phyloP scores from a whole-genome alignment of 495 filamentous ascomycete genomes.

The Ascodesmis nigricans region DNA sequence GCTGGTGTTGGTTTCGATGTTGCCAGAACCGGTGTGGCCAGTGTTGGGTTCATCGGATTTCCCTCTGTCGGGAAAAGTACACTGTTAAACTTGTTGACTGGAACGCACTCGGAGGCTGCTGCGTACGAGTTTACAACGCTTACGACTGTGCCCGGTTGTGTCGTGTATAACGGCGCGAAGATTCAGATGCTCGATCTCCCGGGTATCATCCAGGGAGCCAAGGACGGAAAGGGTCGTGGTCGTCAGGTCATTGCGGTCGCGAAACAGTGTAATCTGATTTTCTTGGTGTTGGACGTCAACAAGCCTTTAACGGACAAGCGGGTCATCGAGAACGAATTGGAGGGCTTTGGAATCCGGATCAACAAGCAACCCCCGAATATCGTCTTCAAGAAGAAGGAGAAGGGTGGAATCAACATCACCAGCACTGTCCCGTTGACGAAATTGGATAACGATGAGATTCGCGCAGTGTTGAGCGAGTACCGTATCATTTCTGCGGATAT shows the following conservation, averaged over 20 bases:
- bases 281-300: conserved; percentile 96
- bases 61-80: conserved; percentile 97
- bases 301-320: conserved; percentile 94
- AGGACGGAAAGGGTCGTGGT: conserved; percentile 95
- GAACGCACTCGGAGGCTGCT: conserved; percentile 89
- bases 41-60: conserved; percentile 68
- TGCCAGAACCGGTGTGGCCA: conserved; percentile 89
- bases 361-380: conserved; percentile 97
- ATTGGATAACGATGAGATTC: conserved; percentile 89
- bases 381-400: conserved; percentile 97
- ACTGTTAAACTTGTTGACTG: conserved; percentile 80
- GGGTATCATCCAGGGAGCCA: conserved; percentile 95
- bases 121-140: conserved; percentile 98
- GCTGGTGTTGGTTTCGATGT: conserved; percentile 89
- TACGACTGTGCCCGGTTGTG: conserved; percentile 91
- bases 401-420: conserved; percentile 85
- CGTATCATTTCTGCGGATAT: conserved; percentile 94
- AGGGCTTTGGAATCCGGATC: conserved; percentile 93
- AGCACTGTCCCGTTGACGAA: conserved; percentile 79
- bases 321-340: conserved; percentile 87
- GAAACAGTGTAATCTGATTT: conserved; percentile 96
- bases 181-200: conserved; percentile 98
- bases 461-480: conserved; percentile 92
- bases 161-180: conserved; percentile 88
- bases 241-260: conserved; percentile 97